These are phyloP conservation scores for Dendryphion nanum DNA, from an alignment of 2,329 filamentous ascomycete species.

Conservation along the genomic window DNA sequence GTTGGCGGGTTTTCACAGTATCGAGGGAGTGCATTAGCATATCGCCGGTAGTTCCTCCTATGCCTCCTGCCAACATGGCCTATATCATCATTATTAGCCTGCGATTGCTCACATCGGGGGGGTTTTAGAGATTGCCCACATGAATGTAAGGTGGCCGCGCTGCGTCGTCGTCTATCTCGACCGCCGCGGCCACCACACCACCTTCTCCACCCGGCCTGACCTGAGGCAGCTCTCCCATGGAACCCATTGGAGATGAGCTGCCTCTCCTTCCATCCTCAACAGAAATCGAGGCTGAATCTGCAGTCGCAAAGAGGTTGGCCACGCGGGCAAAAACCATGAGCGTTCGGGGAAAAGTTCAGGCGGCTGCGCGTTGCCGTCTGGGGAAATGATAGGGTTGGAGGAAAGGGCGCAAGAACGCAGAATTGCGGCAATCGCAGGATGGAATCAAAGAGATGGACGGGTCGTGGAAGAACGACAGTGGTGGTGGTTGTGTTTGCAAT, in stretches of 20 bases:
- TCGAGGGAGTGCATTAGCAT: slow-evolving; percentile 99
- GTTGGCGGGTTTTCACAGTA: slow-evolving; percentile 96
- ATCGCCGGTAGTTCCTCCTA: slow-evolving; percentile 90
- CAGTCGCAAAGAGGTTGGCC: slow-evolving; percentile 47
- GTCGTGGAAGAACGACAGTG: background rate
- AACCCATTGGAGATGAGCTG: slow-evolving; percentile 20
- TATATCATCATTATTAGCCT: slow-evolving; percentile 37
- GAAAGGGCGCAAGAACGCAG: too few relatives aligned
- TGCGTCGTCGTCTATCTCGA: slow-evolving; percentile 41
- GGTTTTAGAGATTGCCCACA: slow-evolving; percentile 38
- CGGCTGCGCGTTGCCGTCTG: slow-evolving; percentile 2
- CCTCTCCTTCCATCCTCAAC: slow-evolving; percentile 38
- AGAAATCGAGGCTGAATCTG: slow-evolving; percentile 29
- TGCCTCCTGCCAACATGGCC: slow-evolving; percentile 93
- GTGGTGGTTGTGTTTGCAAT: background rate
- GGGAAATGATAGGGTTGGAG: background rate
- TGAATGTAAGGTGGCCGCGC: slow-evolving; percentile 50
- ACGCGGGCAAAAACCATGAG: slow-evolving; percentile 52
- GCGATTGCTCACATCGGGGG: background rate
- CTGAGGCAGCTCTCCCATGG: slow-evolving; percentile 19
- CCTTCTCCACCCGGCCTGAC: slow-evolving; percentile 11
- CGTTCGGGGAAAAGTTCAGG: slow-evolving; percentile 21
- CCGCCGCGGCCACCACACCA: slow-evolving; percentile 12
- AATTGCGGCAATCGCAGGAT: background rate
- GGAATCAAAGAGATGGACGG: background rate